A percentile compares a stretch with the other conserved stretches of the same genome.
phyloP scores from a whole-genome alignment of 345 rosid genomes.

The Geranium brycei region DNA sequence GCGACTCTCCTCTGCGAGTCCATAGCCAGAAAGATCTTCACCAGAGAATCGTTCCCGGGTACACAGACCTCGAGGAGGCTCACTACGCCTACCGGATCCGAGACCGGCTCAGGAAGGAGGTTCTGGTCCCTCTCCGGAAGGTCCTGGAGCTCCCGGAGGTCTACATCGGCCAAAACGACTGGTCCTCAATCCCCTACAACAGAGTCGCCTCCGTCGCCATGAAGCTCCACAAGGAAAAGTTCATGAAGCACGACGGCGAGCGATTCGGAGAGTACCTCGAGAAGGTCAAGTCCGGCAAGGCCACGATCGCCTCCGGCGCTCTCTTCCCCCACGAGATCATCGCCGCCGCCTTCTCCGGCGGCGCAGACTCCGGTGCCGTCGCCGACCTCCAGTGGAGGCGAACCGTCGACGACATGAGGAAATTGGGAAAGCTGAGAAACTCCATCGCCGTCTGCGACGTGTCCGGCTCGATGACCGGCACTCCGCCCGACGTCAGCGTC shows the following conservation, averaged over 20 bases:
- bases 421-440: constrained; percentile 28
- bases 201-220: constrained; percentile 52
- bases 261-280: constrained; percentile 31
- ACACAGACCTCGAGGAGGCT: constrained; percentile 45
- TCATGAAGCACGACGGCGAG: constrained; percentile 29
- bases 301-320: constrained; percentile 44
- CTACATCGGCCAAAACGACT: constrained; percentile 34
- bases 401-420: constrained; percentile 38
- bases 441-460: constrained; percentile 52
- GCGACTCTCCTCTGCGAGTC: constrained; percentile 41
- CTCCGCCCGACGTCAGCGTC: constrained; percentile 43
- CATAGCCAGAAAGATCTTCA: constrained; percentile 39
- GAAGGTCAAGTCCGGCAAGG: constrained; percentile 32
- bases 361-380: no score
- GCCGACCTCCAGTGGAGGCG: constrained; percentile 50
- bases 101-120: constrained; percentile 46
- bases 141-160: constrained; percentile 50
- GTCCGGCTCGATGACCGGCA: constrained; percentile 33
- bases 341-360: no score
- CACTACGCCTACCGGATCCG: constrained; percentile 52
- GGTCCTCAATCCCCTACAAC: constrained; percentile 38
- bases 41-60: constrained; percentile 27
- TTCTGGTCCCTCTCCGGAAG: constrained; percentile 39
- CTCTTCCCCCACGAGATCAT: constrained; percentile 57
- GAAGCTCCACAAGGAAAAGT: constrained; percentile 43